Base-by-base conservation (phyloP, 345 rosid genomes). In the Gossypium stocksii region DNA sequence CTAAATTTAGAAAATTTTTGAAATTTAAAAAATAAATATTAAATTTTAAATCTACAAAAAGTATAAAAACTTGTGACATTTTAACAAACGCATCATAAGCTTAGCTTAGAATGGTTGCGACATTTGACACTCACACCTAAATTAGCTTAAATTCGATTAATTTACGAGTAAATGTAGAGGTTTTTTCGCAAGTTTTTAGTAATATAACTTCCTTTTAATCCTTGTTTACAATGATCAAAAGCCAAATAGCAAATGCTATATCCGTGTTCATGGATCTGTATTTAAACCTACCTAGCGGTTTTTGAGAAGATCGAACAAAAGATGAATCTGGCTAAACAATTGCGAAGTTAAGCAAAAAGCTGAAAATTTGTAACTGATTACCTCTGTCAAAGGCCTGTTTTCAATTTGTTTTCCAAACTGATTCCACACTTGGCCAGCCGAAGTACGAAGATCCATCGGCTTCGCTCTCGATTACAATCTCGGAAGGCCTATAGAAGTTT, bases 381-480 rank as follows among this genome's bases (percentile, higher is more conserved):
- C 23, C 25, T n/a, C 68, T 34, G 52, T 14, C 29, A 65, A 19
- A 65, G 15, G 15, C 22, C 23, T 54, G 59, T 17, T 19, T 20
- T 57, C 2, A 57, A 27, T 51, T 43, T 34, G 12, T 3, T n/a
- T 16, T 22, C 46, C 46, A 41, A 78, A 23, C 16, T 16, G 27
- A 58, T 11, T n/a, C 52, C 49, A 60, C 38, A 53, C 53, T 38
- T 16, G 80, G 65, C 74, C 68, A 51, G 57, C 54, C 8, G 25
- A 5, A 16, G 77, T 19, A 9, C 27, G 15, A 22, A 67, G 76
- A 56, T 66, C 76, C 60, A 71, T 60, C 62, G 61, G 69, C 22
- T 5, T 51, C 58, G 56, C 56, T 65, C 51, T 48, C 71, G 23
- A 14, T 63, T 62, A 34, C 74, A 57, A 54, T 51, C 44, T 48